Base-by-base conservation (phyloP, 2,329 filamentous ascomycete species). In the Hansfordia pulvinata region DNA sequence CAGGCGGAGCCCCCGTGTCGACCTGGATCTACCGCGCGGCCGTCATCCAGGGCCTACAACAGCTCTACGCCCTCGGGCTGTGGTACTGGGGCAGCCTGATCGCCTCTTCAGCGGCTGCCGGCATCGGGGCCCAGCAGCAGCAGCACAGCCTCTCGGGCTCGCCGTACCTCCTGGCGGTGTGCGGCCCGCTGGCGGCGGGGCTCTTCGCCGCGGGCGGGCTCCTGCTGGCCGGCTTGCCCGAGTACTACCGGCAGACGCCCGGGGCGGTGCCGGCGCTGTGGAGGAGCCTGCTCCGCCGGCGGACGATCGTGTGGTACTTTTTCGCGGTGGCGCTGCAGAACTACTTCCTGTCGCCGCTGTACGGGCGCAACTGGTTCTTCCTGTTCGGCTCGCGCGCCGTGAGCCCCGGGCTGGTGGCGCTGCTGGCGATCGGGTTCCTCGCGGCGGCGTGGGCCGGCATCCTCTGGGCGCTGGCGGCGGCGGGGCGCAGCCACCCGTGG, bases 281-380 rank as follows among this genome's bases (percentile, higher is more conserved):
- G 50, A 60, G 54, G 28, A 67, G 69, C 3, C 56, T 77, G 6
- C 56, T 65, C 34, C 59, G 70, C 24, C 64, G 74, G 32, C 76
- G 75, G 49, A 69, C 77, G 32, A 63, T 77, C 23, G 54, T 74
- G 9, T 78, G 73, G 73, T 77, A 76, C 52, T 69, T 76, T 46
- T 49, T 72, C 30, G 62, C 67, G 4, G 67, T 77, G 21, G 53
- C 76, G 31, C 49, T 77, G 17, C 72, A 77, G 41, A 78, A 78
- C 47, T 76, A 73, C 58, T 78, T 71, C 52, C 58, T 78, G 16
- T 69, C 67, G 14, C 62, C 73, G 1, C 70, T 68, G 2, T 78
- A 76, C 39, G 74, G 74, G 21, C 64, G 74, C 27, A 77, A 75
- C 44, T 79, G 74, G 74, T 53, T 55, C 21, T 79, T 66, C 51